Conservation (phyloP, 352 stramenopile species). For the Halophytophthora polymorphica region DNA sequence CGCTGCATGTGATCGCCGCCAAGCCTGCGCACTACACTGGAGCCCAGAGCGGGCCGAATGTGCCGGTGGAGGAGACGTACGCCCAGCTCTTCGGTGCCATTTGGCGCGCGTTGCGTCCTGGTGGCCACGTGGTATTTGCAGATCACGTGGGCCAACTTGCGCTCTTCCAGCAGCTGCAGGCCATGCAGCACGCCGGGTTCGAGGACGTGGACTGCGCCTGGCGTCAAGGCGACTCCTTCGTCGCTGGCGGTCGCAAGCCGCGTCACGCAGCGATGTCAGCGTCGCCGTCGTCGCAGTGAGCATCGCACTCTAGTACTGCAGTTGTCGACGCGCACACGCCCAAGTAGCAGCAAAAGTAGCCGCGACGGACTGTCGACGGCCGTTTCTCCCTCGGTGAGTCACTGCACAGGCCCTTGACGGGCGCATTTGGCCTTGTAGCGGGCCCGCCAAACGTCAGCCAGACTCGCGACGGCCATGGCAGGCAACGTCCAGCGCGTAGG, state of each 20-base stretch:
- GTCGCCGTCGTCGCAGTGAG: slow-evolving; percentile 10
- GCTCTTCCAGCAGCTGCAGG: slow-evolving; percentile 62
- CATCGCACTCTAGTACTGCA: slow-evolving; percentile 11
- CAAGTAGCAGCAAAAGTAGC: too few relatives aligned
- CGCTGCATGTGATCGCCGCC: slow-evolving; percentile 66
- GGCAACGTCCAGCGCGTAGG: too few relatives aligned
- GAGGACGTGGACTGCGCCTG: slow-evolving; percentile 75
- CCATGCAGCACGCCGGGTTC: slow-evolving; percentile 56
- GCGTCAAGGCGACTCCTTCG: slow-evolving; percentile 73
- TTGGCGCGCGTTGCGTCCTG: slow-evolving; percentile 47
- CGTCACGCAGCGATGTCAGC: not conserved
- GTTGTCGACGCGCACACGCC: too few relatives aligned
- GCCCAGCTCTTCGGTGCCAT: slow-evolving; percentile 53
- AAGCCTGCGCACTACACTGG: slow-evolving; percentile 45
- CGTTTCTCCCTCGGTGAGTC: not conserved
- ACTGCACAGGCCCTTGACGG: not conserved
- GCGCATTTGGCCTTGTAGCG: not conserved
- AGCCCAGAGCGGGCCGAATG: not conserved
- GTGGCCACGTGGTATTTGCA: slow-evolving; percentile 62
- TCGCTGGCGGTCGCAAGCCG: slow-evolving; percentile 53
- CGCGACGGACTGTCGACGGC: too few relatives aligned
- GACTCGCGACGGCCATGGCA: not conserved
- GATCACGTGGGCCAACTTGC: slow-evolving; percentile 71
- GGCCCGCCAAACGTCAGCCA: not conserved
- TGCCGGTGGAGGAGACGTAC: slow-evolving; percentile 33